Conservation (phyloP, 768 basidiomycete genomes). For the Podaxis rugospora region DNA sequence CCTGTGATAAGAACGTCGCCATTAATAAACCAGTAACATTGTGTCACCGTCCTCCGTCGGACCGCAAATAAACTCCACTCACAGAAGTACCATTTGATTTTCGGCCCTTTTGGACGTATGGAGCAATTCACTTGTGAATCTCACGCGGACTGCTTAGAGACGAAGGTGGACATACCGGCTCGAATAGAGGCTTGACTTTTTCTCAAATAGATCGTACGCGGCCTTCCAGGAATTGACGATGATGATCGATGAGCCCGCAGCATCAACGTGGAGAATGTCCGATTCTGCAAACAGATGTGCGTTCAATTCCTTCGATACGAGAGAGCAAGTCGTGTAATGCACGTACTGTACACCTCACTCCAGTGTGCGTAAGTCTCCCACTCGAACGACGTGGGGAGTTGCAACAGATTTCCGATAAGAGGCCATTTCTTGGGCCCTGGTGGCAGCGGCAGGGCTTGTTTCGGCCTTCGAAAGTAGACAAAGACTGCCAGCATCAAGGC, state of each 20-base stretch:
- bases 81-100: constrained; percentile 11
- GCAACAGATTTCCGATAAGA: constrained; percentile 35
- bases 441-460: constrained; percentile 25
- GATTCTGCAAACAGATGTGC: constrained; percentile 14
- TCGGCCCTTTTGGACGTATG: background rate
- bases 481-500: background rate
- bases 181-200: constrained; percentile 34
- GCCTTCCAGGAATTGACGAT: constrained; percentile 30
- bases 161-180: constrained; percentile 13
- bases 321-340: background rate
- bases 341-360: constrained; percentile 33
- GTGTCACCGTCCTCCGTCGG: background rate
- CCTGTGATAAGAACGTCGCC: background rate
- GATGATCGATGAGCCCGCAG: constrained; percentile 19
- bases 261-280: constrained; percentile 21
- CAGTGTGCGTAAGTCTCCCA: constrained; percentile 33
- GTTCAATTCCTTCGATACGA: background rate
- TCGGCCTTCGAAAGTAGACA: background rate
- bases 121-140: background rate
- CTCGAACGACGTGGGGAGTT: constrained; percentile 32
- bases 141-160: background rate
- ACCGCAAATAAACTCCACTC: background rate
- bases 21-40: background rate
- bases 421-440: constrained; percentile 37
- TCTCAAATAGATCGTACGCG: constrained; percentile 35